Evolutionary conservation across 2,329 filamentous ascomycete genomes (phyloP), one percentile per base, ranked within the genome.

Genomic region (Diatrype stigma): DNA sequence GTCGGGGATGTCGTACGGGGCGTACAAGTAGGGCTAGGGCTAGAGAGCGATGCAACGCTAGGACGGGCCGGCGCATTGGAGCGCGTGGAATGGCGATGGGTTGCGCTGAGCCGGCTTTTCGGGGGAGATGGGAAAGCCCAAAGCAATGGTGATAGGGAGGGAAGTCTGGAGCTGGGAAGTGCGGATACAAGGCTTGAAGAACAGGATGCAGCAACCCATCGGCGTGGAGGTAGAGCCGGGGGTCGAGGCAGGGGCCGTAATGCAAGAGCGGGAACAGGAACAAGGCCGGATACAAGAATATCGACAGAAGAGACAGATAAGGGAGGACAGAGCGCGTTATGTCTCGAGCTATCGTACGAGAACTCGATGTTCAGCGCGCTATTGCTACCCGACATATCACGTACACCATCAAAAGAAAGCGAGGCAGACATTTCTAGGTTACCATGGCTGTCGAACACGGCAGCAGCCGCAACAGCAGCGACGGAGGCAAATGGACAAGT

Each of bases 1-100:
- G 78, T 82, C 0, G 80, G 80, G 16, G 80, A 84, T 56, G 75
- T 81, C 1, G 77, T 84, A n/a, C 77, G 81, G 50, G 81, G 81
- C 42, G 75, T 84, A 17, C 78, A 83, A 55, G 73, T 84, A 17
- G 74, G 74, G 0, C 59, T 78, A 4, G 61, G 60, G 3, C 51
- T 63, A 3, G 71, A 70, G 16, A 51, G 50, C 17, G 74, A 76
- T 23, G 71, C 57, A 6, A 54, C 63, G 0, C 59, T 76, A 21
- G 67, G 68, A 0, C 64, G 70, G 8, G 68, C 72, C 0, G 75
- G 75, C 1, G 67, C 73, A 2, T 58, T 84, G 19, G 73, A 76
- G 53, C 61, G 61, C 4, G 77, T 83, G 1, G 68, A 68, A 12
- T 72, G 81, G 23, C 69, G 72, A 2, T 79, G 77, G 74, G 72